These are phyloP conservation scores for Eimeria brunetti DNA, from an alignment of 169 alveolate species.

Conservation along the genomic window DNA sequence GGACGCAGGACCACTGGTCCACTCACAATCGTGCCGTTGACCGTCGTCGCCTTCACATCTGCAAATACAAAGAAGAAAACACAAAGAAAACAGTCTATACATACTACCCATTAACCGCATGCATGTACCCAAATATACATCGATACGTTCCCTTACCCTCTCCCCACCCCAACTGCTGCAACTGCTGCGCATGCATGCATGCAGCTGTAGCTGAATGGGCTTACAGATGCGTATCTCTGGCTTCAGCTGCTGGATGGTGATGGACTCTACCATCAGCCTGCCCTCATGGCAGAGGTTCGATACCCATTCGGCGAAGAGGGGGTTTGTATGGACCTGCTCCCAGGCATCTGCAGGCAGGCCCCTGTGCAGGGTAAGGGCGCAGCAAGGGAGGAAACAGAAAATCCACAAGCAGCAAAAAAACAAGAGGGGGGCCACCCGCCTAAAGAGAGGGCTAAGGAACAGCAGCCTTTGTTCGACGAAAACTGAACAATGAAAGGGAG, in stretches of 20 bases:
- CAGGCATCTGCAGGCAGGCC: constrained; percentile 66
- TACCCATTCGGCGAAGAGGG: constrained; percentile 57
- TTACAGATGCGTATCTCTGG: constrained; percentile 57
- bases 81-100: background rate
- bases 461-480: background rate
- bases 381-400: background rate
- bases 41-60: constrained; percentile 71
- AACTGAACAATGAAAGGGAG: background rate
- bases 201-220: background rate
- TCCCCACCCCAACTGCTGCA: background rate
- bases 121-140: background rate
- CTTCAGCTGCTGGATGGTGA: constrained; percentile 55
- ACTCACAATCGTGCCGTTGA: constrained; percentile 4
- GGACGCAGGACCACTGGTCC: constrained; percentile 77
- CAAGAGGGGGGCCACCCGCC: background rate
- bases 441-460: background rate
- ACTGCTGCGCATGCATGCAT: background rate
- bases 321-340: constrained; percentile 49
- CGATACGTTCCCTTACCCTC: background rate
- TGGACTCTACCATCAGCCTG: background rate
- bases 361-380: background rate
- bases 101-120: background rate
- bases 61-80: background rate
- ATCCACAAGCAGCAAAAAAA: background rate
- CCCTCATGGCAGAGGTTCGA: constrained; percentile 58